Evolutionary conservation across 2,329 filamentous ascomycete genomes (phyloP), one percentile per base, ranked within the genome.

Genomic region (Exophiala sideris): DNA sequence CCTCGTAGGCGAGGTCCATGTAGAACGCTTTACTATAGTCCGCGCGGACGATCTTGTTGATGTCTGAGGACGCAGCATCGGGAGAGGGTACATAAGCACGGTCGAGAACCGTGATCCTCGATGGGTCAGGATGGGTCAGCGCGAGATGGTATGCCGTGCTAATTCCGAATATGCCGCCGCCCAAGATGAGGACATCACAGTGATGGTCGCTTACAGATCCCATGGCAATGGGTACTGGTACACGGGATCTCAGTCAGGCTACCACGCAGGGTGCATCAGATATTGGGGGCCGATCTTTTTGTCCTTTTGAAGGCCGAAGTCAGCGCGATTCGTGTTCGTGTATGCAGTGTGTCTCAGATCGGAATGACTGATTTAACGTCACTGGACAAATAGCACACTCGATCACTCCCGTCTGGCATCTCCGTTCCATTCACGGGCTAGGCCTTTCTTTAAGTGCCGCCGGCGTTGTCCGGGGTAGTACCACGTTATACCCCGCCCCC

Each of bases 1-100:
- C 82, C 69, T 88, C 84, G 24, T 87, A 75, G 0, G 80, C 86
- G 16, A 89, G 75, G 46, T 77, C 69, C 67, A 80, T 83, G 72
- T 89, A 88, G 12, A 83, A 68, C 1, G 80, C 34, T 62, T 86
- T 82, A 51, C 80, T 76, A 70, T 88, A 88, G 67, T 88, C 85
- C 45, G 84, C 82, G 52, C 85, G 82, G 12, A 88, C 77, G 24
- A 87, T 83, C 68, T 88, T 88, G 73, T 87, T 88, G 79, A 84
- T 84, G 70, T 89, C 86, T 74, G 82, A 86, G 0, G 86, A 88
- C 0, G 86, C 86, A 32, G 84, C 85, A 48, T 65, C 69, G 0
- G 73, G 70, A 1, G 78, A 77, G 20, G 80, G 77, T 3, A 69
- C 65, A 7, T 76, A 71, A 54, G 79, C 73, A 11, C 81, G 77